Evolutionary conservation across 176 grass and related monocot species (phyloP).

Genomic region (Luzula sylvatica): DNA sequence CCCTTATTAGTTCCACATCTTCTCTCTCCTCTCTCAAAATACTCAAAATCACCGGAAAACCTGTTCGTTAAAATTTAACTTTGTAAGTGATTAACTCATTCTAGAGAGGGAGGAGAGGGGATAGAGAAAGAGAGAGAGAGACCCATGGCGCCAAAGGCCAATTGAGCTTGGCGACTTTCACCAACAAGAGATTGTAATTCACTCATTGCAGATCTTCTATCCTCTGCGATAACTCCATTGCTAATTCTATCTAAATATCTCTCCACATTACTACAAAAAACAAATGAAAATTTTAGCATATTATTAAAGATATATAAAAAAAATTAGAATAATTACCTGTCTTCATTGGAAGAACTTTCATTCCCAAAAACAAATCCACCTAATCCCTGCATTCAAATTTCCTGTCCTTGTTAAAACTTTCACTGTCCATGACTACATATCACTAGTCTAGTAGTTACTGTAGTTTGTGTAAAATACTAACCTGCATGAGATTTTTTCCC

Average conservation of each 20-base stretch:
- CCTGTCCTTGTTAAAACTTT: no score
- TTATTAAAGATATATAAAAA: conserved; percentile 1
- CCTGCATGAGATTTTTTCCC: conserved; percentile 79
- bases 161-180: conserved; percentile 79
- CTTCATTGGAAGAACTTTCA: conserved; percentile 74
- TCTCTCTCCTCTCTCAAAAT: conserved; percentile 82
- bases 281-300: conserved; percentile 2
- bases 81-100: neutral
- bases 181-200: conserved; percentile 77
- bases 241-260: conserved; percentile 77
- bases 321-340: conserved; percentile 39
- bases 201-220: conserved; percentile 76
- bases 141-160: conserved; percentile 95
- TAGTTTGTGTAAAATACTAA: neutral
- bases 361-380: conserved; percentile 92
- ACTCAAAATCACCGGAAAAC: conserved; percentile 81
- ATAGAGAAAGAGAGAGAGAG: conserved; percentile 12
- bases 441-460: neutral
- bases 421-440: no score
- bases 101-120: neutral
- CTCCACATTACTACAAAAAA: conserved; percentile 49
- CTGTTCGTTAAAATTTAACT: conserved; percentile 4
- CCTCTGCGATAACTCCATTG: conserved; percentile 71
- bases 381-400: conserved; percentile 48
- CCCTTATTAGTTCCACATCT: conserved; percentile 90